Base-by-base conservation (phyloP, 352 stramenopile species). In the Phytophthora sp. region DNA sequence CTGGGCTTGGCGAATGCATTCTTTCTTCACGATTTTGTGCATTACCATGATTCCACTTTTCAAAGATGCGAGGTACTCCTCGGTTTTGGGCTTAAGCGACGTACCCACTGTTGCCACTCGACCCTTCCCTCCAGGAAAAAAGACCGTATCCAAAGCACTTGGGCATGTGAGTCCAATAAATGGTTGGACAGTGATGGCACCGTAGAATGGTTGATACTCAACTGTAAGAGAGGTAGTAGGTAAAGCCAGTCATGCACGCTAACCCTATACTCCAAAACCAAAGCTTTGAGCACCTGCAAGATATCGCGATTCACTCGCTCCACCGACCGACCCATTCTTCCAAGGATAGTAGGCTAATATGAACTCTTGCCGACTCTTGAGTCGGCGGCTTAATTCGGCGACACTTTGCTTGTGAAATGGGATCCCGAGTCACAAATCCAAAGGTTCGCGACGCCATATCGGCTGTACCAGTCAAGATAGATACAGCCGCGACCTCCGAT, bases 1-100 rank as follows among this genome's bases (percentile, higher is more conserved):
- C 6, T 29, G 3, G 16, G 24, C 41, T 33, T 67, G 60, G 11
- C 23, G 58, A 7, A 16, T 12, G 0, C 59, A 49, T 7, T 55
- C 66, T 2, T 18, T 30, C 4, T 44, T 26, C 0, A 64, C 41
- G 3, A 51, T 20, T 20, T 63, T 69, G 49, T 77, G 63, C 33
- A 76, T 57, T 3, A 2, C 18, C 23, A 8, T 24, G 6, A 59
- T 50, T 2, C 2, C 13, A 3, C 2, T 4, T 30, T 36, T 2
- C 24, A 50, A 7, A 3, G 18, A 29, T 3, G 7, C 12, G 1
- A 50, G 23, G 4, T 50, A 13, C 11, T 50, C 4, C 8, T 57
- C 50, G 12, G 23, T 33, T 3, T 16, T 36, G 0, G 31, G 50
- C 13, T 24, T 1, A 13, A 12, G 31, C 5, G 4, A 7, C 15